A percentile compares a stretch with the other conserved stretches of the same genome.
phyloP scores from a whole-genome alignment of 371 early-diverging fungal genomes.

The Rhizopus arrhizus region DNA sequence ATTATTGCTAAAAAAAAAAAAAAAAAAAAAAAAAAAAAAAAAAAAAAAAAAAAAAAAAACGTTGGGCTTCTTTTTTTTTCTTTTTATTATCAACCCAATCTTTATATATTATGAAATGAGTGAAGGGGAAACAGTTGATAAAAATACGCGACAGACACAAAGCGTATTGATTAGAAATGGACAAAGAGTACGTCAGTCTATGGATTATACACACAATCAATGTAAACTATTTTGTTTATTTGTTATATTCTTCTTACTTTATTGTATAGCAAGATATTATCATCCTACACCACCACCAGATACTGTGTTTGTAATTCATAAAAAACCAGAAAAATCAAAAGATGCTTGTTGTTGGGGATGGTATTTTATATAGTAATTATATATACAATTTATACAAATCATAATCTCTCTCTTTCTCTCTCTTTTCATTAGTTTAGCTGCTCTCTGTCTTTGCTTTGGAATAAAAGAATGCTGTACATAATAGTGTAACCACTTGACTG shows the following conservation, averaged over 20 bases:
- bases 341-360: slow-evolving; percentile 34
- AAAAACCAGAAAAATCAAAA: slow-evolving; percentile 25
- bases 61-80: not conserved
- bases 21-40: slow-evolving; percentile 1
- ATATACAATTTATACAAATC: no score
- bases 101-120: not conserved
- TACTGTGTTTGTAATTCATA: slow-evolving; percentile 22
- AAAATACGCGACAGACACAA: no score
- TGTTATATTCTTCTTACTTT: no score
- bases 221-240: no score
- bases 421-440: slow-evolving; percentile 20
- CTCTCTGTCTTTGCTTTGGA: slow-evolving; percentile 29
- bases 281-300: slow-evolving; percentile 31
- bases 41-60: slow-evolving; percentile 2
- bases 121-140: not conserved
- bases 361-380: slow-evolving; percentile 9
- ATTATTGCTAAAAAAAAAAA: not conserved
- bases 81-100: not conserved
- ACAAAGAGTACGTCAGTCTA: not conserved
- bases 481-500: no score
- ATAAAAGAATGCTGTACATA: slow-evolving; percentile 26
- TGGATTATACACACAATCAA: no score
- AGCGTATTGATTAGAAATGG: not conserved
- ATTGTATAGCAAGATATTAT: slow-evolving; percentile 11
- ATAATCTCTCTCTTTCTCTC: slow-evolving; percentile 7